Base-by-base conservation (phyloP, 2,329 filamentous ascomycete species). In the Trichoderma atrobrunneum region DNA sequence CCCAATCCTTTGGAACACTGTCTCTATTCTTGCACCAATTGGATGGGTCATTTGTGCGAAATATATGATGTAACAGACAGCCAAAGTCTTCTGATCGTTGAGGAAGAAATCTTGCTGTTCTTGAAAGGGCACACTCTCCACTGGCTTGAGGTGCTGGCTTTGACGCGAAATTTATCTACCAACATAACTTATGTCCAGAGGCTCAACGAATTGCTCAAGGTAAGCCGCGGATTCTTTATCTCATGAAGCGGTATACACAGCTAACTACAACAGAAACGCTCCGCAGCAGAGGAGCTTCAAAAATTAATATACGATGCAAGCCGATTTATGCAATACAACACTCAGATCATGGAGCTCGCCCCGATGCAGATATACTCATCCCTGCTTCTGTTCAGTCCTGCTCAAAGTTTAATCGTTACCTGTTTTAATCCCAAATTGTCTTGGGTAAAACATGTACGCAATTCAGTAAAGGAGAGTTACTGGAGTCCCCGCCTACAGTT, bases 11-110 rank as follows among this genome's bases (percentile, higher is more conserved):
- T 78, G 14, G 72, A 60, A 3, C 4, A 67, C 0, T 16, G 69
- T 14, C 21, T 54, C 7, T 78, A 78, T 60, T 74, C 72, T 0
- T 76, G 72, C n/a, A 30, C 73, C 11, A 67, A 72, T 65, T 78
- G 75, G 77, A 48, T 75, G n/a, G 60, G 73, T 36, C 74, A 78
- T 68, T 62, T 77, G 32, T 64, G 61, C 10, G 36, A 48, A 2
- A 21, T 51, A 48, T 16, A 30, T 21, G 8, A 1, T 5, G 2
- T 1, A 3, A 1, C 16, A 21, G 18, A 5, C 21, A 1, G 1
- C 0, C n/a, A 54, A 54, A 14, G 0, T 7, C 5, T 14, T 2
- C n/a, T 54, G 1, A 2, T 14, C 16, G 16, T 16, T 3, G 7
- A 24, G 1, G 28, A 32, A 21, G n/a, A 65, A 32, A 3, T 65